Conservation (phyloP, 768 basidiomycete species). For the Rubroboletus satanas region DNA sequence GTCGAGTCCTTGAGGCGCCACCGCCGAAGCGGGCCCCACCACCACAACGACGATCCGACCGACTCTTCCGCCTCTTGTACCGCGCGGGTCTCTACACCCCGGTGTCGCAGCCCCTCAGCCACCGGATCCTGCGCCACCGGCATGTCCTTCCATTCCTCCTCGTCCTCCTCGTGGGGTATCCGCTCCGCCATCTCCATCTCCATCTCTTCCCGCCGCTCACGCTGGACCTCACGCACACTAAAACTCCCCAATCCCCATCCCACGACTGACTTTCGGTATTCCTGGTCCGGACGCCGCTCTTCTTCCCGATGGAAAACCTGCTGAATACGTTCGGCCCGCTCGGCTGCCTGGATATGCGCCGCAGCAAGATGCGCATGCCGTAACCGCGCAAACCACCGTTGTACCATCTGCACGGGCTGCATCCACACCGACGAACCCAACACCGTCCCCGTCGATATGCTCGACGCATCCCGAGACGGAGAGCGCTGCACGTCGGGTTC, state of each 20-base stretch:
- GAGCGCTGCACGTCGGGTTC: not conserved
- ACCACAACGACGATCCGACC: constrained; percentile 53
- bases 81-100: not conserved
- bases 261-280: constrained; percentile 29
- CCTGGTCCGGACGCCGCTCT: constrained; percentile 16
- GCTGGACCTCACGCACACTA: constrained; percentile 40
- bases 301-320: constrained; percentile 48
- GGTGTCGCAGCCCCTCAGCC: constrained; percentile 9
- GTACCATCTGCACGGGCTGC: constrained; percentile 33
- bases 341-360: constrained; percentile 64
- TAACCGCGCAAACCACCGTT: constrained; percentile 55
- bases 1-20: constrained; percentile 81
- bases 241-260: constrained; percentile 80
- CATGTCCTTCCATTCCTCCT: constrained; percentile 24
- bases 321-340: constrained; percentile 63
- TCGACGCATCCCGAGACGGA: constrained; percentile 9
- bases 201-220: constrained; percentile 26
- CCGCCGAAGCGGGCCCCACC: constrained; percentile 73
- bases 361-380: constrained; percentile 71
- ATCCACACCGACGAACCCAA: not conserved
- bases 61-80: constrained; percentile 2
- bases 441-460: not conserved
- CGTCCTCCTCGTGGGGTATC: constrained; percentile 12
- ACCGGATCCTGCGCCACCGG: not conserved
- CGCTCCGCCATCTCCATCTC: constrained; percentile 1